Evolutionary conservation across 345 rosid genomes (phyloP).

Genomic region (Theobroma cacao): DNA sequence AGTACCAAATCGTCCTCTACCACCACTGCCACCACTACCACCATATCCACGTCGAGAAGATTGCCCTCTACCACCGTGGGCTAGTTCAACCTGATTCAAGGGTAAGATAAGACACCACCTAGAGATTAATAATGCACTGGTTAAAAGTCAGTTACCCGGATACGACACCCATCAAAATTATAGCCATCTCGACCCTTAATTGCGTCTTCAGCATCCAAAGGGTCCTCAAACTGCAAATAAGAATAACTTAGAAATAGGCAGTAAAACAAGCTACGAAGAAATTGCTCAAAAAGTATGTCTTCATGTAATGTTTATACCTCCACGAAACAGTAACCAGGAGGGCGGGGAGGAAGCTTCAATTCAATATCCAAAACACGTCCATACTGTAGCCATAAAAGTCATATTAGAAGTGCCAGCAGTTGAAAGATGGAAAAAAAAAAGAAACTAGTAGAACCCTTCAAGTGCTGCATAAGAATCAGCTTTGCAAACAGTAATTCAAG

Average conservation of each 20-base stretch:
- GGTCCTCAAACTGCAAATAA: constrained; percentile 41
- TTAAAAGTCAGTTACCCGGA: constrained; percentile 32
- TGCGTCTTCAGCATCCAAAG: constrained; percentile 61
- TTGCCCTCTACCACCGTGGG: constrained; percentile 40
- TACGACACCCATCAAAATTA: constrained; percentile 54
- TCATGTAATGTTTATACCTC: not conserved
- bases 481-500: not conserved
- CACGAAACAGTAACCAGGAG: constrained; percentile 19
- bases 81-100: constrained; percentile 39
- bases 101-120: not conserved
- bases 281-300: not conserved
- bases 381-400: constrained; percentile 23
- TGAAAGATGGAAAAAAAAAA: not conserved
- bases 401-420: not conserved
- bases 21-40: constrained; percentile 26
- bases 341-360: constrained; percentile 37
- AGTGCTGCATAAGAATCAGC: not conserved
- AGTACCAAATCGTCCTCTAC: constrained; percentile 29
- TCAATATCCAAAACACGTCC: constrained; percentile 37
- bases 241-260: not conserved
- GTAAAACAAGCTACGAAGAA: not conserved
- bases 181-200: constrained; percentile 64
- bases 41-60: constrained; percentile 30
- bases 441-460: not conserved
- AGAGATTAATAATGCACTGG: not conserved